Evolutionary conservation across 805 yeast genomes (phyloP).

Genomic region (Ogataea parapolymorpha): DNA sequence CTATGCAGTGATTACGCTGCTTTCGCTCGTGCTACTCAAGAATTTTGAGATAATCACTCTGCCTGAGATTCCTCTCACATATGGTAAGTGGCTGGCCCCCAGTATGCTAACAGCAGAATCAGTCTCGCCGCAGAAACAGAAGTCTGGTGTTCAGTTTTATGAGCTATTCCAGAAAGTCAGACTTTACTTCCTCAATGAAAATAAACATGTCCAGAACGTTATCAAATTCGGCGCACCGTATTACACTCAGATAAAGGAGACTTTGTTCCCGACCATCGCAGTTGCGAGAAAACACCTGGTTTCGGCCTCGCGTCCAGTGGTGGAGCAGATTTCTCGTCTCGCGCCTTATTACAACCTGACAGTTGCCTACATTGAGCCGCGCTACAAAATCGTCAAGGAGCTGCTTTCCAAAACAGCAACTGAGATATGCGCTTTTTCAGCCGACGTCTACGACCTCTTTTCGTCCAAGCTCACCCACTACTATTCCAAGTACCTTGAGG

Average conservation of each 20-base stretch:
- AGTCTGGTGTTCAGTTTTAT: not conserved
- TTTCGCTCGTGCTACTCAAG: constrained; percentile 15
- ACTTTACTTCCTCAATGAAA: constrained; percentile 13
- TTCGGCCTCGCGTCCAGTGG: not conserved
- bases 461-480: constrained; percentile 5
- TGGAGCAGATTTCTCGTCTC: not conserved
- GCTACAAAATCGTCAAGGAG: not conserved
- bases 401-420: too few species aligned
- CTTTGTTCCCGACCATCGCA: not conserved
- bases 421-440: not conserved
- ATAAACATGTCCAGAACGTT: constrained; percentile 12
- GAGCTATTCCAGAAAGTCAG: not conserved
- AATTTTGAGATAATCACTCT: constrained; percentile 12
- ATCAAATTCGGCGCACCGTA: constrained; percentile 5
- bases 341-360: constrained; percentile 6
- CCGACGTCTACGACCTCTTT: constrained; percentile 3
- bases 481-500: constrained; percentile 11
- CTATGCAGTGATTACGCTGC: constrained; percentile 17
- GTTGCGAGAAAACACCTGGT: not conserved
- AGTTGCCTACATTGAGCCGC: not conserved
- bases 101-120: not conserved
- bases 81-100: constrained; percentile 1
- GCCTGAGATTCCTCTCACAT: constrained; percentile 6
- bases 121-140: not conserved
- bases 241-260: not conserved